A percentile compares a stretch with the other conserved stretches of the same genome.
phyloP scores from a whole-genome alignment of 2,329 filamentous ascomycete genomes.

The Microdochium trichocladiopsis region DNA sequence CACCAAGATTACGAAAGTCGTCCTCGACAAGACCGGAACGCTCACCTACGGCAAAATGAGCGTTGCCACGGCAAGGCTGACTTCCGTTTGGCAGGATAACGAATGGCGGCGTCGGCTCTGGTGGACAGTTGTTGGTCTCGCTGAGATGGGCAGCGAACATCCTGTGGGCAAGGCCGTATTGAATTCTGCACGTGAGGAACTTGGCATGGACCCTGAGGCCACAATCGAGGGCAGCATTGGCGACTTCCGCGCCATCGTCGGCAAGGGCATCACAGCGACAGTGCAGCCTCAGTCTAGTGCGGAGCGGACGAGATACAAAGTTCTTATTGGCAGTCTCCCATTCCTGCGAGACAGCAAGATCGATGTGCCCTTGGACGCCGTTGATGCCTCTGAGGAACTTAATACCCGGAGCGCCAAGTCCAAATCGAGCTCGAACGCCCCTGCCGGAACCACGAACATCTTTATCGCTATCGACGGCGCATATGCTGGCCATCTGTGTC shows the following conservation, averaged over 20 bases:
- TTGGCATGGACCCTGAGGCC: slow-evolving; percentile 64
- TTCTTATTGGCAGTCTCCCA: slow-evolving; percentile 76
- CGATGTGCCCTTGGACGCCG: slow-evolving; percentile 53
- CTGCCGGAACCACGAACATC: slow-evolving; percentile 77
- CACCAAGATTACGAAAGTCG: slow-evolving; percentile 82
- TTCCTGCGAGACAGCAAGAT: slow-evolving; percentile 70
- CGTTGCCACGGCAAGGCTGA: slow-evolving; percentile 66
- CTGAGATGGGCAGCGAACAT: slow-evolving; percentile 93
- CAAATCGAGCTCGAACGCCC: slow-evolving; percentile 20
- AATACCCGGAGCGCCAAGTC: slow-evolving; percentile 37
- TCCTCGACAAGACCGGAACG: slow-evolving; percentile 94
- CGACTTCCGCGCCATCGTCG: slow-evolving; percentile 77
- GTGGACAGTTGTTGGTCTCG: slow-evolving; percentile 95
- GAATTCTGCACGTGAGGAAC: slow-evolving; percentile 64
- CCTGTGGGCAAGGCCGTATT: slow-evolving; percentile 90
- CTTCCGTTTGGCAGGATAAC: slow-evolving; percentile 60
- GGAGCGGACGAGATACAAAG: slow-evolving; percentile 65
- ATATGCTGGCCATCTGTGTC: slow-evolving; percentile 76
- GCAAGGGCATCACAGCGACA: slow-evolving; percentile 74
- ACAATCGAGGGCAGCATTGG: slow-evolving; percentile 77
- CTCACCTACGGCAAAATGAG: slow-evolving; percentile 94
- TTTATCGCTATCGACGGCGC: slow-evolving; percentile 79
- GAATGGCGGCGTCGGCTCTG: slow-evolving; percentile 68
- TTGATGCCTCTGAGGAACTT: slow-evolving; percentile 55
- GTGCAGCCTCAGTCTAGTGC: slow-evolving; percentile 68